A percentile compares a stretch with the other conserved stretches of the same genome.
These are phyloP conservation scores for Nymphaea colorata DNA, from an alignment of 164 flowering plant genomes.

Conservation along the genomic window DNA sequence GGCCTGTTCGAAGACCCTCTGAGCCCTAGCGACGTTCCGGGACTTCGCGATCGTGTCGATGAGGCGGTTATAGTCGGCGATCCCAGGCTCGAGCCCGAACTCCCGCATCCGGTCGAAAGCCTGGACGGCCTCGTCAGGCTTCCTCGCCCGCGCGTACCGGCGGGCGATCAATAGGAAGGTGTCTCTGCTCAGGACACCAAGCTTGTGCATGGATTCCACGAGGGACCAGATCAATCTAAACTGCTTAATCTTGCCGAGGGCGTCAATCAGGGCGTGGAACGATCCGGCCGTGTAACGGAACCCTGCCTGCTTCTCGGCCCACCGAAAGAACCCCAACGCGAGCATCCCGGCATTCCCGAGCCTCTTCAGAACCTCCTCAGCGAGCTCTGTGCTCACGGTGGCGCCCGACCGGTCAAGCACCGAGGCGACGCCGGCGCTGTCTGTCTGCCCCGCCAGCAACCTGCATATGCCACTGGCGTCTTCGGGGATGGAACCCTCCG, in stretches of 20 bases:
- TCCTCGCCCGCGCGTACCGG: constrained; percentile 61
- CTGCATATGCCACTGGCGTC: neutral
- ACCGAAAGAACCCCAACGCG: constrained; percentile 17
- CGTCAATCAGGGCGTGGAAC: constrained; percentile 57
- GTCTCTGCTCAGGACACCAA: constrained; percentile 39
- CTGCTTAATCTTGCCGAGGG: constrained; percentile 78
- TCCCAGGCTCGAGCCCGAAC: constrained; percentile 49
- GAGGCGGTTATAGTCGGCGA: constrained; percentile 51
- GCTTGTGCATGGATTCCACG: constrained; percentile 44
- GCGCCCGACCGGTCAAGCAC: constrained; percentile 23
- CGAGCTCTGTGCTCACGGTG: constrained; percentile 30
- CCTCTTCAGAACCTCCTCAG: constrained; percentile 48
- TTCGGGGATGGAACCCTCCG: neutral
- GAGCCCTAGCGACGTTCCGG: constrained; percentile 42
- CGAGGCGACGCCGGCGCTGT: constrained; percentile 31
- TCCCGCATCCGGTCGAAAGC: constrained; percentile 58
- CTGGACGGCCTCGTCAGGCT: constrained; percentile 47
- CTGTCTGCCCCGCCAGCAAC: constrained; percentile 22
- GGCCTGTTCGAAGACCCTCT: constrained; percentile 54
- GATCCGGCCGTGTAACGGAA: constrained; percentile 35
- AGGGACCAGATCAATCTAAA: constrained; percentile 52
- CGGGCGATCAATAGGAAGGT: constrained; percentile 53
- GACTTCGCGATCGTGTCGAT: constrained; percentile 61
- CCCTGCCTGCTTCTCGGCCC: constrained; percentile 39
- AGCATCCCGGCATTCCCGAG: constrained; percentile 16